Percentiles rank a stretch among this genome's conserved stretches.
Conservation (phyloP, 2,329 filamentous ascomycete species). For the Sphaerostilbella broomeana region DNA sequence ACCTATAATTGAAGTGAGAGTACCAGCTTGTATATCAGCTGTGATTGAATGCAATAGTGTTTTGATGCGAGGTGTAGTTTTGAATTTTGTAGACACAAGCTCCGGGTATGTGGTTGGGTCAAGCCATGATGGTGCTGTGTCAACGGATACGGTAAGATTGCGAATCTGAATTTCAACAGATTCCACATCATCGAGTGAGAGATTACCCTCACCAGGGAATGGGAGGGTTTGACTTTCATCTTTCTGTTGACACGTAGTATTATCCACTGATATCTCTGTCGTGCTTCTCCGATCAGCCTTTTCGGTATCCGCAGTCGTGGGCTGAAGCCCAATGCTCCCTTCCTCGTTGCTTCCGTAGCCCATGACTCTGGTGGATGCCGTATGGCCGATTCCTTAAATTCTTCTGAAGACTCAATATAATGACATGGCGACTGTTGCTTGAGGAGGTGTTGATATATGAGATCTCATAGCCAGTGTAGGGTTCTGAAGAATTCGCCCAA, state of each 20-base stretch:
- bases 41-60: constrained; percentile 56
- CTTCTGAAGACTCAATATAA: too few species aligned
- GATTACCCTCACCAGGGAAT: constrained; percentile 28
- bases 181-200: constrained; percentile 47
- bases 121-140: constrained; percentile 49
- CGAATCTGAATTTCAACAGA: constrained; percentile 49
- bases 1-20: constrained; percentile 68
- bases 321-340: too few species aligned
- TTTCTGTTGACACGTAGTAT: constrained; percentile 11
- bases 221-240: constrained; percentile 21
- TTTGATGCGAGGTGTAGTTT: constrained; percentile 36
- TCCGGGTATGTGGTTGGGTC: constrained; percentile 41
- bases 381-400: too few species aligned
- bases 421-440: too few species aligned
- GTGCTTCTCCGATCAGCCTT: constrained; percentile 29
- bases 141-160: constrained; percentile 48
- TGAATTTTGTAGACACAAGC: constrained; percentile 32
- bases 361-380: too few species aligned
- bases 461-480: too few species aligned
- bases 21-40: constrained; percentile 58
- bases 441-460: too few species aligned
- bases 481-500: too few species aligned
- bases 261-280: constrained; percentile 25
- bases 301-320: constrained; percentile 20
- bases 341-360: too few species aligned